Conservation (phyloP, 176 grass and related monocot species). For the Pontederia crassipes region DNA sequence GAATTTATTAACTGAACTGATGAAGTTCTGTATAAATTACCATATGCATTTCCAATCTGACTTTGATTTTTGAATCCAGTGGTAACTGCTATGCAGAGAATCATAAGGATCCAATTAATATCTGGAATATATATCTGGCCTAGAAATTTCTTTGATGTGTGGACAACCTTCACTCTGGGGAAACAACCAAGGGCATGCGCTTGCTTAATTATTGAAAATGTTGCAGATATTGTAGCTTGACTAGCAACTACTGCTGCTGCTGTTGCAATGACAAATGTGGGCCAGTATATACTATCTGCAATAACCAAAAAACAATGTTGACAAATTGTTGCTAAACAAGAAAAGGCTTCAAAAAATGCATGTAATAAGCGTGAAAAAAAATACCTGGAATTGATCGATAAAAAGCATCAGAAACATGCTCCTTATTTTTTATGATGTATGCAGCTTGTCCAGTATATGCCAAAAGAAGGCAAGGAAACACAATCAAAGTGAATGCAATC, state of each 20-base stretch:
- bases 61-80: conserved; percentile 94
- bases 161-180: conserved; percentile 85
- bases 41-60: conserved; percentile 97
- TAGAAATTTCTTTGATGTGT: conserved; percentile 95
- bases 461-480: conserved; percentile 96
- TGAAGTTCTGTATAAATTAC: conserved; percentile 27
- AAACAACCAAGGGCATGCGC: conserved; percentile 88
- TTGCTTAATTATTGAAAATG: conserved; percentile 97
- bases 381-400: conserved; percentile 96
- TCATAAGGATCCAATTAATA: conserved; percentile 90
- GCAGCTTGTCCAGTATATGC: conserved; percentile 92
- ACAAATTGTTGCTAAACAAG: conserved; percentile 6
- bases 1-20: no score
- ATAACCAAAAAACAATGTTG: conserved; percentile 22
- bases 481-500: conserved; percentile 88
- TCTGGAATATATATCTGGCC: conserved; percentile 99
- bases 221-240: conserved; percentile 96
- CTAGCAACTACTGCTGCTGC: conserved; percentile 85
- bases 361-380: conserved; percentile 12
- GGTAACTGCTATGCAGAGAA: conserved; percentile 87
- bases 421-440: conserved; percentile 58
- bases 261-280: conserved; percentile 81
- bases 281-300: conserved; percentile 86
- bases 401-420: conserved; percentile 68
- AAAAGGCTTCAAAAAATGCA: not conserved